Percentiles rank a stretch among this genome's conserved stretches.
Evolutionary conservation across 129 eudicot species (phyloP).

Genomic region (Escallonia rubra): DNA sequence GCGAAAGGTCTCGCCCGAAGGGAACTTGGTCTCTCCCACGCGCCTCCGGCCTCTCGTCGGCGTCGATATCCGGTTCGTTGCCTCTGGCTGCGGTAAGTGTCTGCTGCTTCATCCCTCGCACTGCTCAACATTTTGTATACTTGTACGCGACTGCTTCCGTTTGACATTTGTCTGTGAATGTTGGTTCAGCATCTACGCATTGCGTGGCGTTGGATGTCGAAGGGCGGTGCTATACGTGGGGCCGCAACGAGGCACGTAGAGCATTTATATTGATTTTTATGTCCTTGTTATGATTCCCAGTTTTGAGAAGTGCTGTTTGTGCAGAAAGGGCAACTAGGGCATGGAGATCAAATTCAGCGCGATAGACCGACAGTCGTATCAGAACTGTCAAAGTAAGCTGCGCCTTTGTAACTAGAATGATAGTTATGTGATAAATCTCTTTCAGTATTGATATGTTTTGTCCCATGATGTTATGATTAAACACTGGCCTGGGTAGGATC

Average conservation of each 20-base stretch:
- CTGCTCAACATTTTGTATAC: too few species aligned
- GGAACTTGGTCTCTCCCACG: conserved; percentile 69
- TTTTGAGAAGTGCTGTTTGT: conserved; percentile 1
- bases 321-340: conserved; percentile 98
- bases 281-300: conserved; percentile 3
- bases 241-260: conserved; percentile 67
- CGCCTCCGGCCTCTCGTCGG: conserved; percentile 85
- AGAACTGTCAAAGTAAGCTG: conserved; percentile 64
- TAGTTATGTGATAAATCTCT: too few species aligned
- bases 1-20: conserved; percentile 41
- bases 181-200: conserved; percentile 70
- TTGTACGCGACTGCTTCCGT: background rate
- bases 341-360: conserved; percentile 72
- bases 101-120: background rate
- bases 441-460: too few species aligned
- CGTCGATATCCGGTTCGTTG: conserved; percentile 72
- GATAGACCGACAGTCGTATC: conserved; percentile 88
- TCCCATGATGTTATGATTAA: too few species aligned
- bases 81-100: conserved; percentile 78
- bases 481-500: too few species aligned
- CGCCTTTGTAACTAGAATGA: background rate
- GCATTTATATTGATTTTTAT: background rate
- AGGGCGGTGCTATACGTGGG: conserved; percentile 98
- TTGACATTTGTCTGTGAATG: background rate
- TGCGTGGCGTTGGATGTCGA: conserved; percentile 93